phyloP scores from a whole-genome alignment of 495 filamentous ascomycete species.

The Aspergillus saccharolyticus region DNA sequence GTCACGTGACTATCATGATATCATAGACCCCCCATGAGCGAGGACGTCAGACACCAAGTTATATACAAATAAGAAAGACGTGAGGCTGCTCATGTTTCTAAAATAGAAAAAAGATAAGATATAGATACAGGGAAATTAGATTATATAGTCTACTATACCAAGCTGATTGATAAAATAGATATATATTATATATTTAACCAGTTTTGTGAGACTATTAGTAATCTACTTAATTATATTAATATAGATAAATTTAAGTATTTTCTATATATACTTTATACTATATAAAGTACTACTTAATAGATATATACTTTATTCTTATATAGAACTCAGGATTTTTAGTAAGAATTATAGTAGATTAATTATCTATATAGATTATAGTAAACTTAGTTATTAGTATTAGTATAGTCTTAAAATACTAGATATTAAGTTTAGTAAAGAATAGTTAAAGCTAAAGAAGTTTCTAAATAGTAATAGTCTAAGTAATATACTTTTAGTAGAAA shows the following conservation, averaged over 20 bases:
- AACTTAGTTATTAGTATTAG: neutral
- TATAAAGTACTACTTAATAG: neutral
- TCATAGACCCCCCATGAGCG: too few species aligned
- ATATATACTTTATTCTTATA: neutral
- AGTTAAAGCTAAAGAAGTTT: neutral
- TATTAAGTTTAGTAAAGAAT: neutral
- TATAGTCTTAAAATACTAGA: neutral
- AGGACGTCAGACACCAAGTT: too few species aligned
- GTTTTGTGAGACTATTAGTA: neutral
- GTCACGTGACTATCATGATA: too few species aligned
- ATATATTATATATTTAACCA: neutral
- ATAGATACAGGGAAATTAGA: constrained; percentile 1
- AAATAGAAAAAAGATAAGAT: too few species aligned
- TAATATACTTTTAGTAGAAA: neutral
- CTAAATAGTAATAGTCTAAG: neutral
- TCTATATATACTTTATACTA: neutral
- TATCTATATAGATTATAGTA: neutral
- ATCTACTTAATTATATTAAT: neutral
- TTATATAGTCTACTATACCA: neutral
- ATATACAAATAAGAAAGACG: too few species aligned
- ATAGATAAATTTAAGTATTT: neutral
- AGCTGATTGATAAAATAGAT: neutral
- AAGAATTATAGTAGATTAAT: neutral
- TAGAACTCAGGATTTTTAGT: neutral
- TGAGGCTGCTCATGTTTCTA: too few species aligned